Evolutionary conservation across 2,329 filamentous ascomycete genomes (phyloP).

Genomic region (Fusarium irregulare): DNA sequence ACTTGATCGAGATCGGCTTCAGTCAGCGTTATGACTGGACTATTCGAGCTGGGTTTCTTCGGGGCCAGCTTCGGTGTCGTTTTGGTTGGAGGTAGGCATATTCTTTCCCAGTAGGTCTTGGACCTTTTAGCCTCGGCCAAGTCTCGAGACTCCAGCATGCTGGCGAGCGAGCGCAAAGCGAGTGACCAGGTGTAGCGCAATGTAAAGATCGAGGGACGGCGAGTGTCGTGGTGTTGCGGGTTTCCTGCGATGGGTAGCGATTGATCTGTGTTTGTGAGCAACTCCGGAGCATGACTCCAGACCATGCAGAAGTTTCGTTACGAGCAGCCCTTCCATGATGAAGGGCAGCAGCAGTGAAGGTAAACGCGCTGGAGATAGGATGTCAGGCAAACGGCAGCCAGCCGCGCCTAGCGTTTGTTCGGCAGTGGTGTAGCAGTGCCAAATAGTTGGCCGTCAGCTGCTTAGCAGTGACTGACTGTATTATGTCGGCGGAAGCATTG

Average conservation of each 20-base stretch:
- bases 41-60: not conserved
- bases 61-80: not conserved
- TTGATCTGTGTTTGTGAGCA: not conserved
- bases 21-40: not conserved
- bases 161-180: not conserved
- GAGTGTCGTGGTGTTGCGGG: not conserved
- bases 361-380: not conserved
- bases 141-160: not conserved
- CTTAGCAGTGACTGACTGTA: not conserved
- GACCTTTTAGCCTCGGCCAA: not conserved
- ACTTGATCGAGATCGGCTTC: not conserved
- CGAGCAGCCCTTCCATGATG: not conserved
- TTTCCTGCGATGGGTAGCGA: not conserved
- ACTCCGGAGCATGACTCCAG: not conserved
- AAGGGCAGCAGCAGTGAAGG: not conserved
- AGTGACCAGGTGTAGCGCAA: not conserved
- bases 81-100: not conserved
- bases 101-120: not conserved
- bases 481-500: not conserved
- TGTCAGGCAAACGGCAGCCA: not conserved
- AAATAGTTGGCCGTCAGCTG: not conserved
- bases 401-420: not conserved
- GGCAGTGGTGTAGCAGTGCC: not conserved
- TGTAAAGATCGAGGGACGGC: not conserved
- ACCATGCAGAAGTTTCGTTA: not conserved